phyloP scores from a whole-genome alignment of 306 rosid species.

The Vigna radiata region DNA sequence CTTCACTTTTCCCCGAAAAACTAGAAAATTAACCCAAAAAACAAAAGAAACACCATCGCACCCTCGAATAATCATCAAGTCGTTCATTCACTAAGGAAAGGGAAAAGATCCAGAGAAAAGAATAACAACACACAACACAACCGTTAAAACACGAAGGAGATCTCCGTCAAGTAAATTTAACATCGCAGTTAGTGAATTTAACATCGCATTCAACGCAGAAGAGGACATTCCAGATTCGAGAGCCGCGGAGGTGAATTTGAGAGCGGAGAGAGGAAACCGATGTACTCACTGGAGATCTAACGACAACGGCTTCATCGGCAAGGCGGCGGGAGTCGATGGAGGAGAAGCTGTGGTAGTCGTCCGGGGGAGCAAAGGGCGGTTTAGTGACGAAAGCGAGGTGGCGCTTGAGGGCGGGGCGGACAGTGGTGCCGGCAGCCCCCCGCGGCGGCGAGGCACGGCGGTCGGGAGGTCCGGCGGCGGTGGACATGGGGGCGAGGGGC shows the following conservation, averaged over 20 bases:
- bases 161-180: neutral
- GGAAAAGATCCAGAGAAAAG: neutral
- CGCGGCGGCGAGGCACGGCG: conserved; percentile 50
- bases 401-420: conserved; percentile 75
- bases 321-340: conserved; percentile 46
- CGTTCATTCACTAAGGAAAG: conserved; percentile 9
- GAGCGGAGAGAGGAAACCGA: neutral
- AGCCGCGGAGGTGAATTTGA: neutral
- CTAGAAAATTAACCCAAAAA: neutral
- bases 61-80: conserved; percentile 1
- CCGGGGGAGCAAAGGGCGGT: conserved; percentile 77
- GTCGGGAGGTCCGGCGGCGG: conserved; percentile 69
- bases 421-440: conserved; percentile 39
- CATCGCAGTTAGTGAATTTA: neutral
- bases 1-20: neutral
- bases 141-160: neutral
- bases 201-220: neutral
- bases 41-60: neutral
- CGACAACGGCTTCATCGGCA: conserved; percentile 74
- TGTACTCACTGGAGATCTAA: conserved; percentile 80
- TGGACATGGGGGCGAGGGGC: conserved; percentile 62
- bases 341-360: conserved; percentile 75
- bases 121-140: neutral
- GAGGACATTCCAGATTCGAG: neutral
- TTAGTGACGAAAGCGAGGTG: conserved; percentile 76